Conservation (phyloP, 2,329 filamentous ascomycete genomes). For the Chrysosporium queenslandicum region DNA sequence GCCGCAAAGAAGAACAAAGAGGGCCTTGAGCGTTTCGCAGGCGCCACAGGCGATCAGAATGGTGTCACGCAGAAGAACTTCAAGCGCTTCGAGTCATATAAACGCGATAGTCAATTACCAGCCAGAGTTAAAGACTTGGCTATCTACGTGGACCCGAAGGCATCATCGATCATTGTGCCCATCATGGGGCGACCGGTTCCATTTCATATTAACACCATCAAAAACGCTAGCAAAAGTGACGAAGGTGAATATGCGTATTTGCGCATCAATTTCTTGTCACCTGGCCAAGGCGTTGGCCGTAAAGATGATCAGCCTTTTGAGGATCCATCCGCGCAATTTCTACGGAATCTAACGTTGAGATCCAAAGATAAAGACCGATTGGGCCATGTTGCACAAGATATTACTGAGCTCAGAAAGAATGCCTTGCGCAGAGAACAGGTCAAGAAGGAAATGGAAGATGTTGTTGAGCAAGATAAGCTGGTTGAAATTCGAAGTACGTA, state of each 20-base stretch:
- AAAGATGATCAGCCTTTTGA: constrained; percentile 98
- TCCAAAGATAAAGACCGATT: constrained; percentile 83
- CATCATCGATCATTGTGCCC: constrained; percentile 78
- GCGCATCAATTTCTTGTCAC: constrained; percentile 93
- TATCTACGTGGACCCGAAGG: constrained; percentile 85
- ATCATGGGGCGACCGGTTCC: constrained; percentile 96
- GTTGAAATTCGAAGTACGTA: constrained; percentile 77
- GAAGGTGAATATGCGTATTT: constrained; percentile 90
- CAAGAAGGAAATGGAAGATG: constrained; percentile 99
- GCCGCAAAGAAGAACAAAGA: constrained; percentile 82
- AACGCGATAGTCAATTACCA: constrained; percentile 90
- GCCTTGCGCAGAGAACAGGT: constrained; percentile 87
- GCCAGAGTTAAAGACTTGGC: constrained; percentile 70
- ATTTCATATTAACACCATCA: constrained; percentile 97
- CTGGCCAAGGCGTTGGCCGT: constrained; percentile 89
- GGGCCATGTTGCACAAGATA: constrained; percentile 81
- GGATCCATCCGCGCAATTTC: constrained; percentile 89
- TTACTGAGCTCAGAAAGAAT: constrained; percentile 92
- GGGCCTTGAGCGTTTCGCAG: constrained; percentile 73
- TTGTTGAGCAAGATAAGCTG: constrained; percentile 96
- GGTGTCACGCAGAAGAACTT: constrained; percentile 95
- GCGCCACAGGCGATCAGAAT: constrained; percentile 73
- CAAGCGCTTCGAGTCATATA: constrained; percentile 98
- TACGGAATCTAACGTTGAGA: constrained; percentile 87
- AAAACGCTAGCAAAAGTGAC: constrained; percentile 96